Evolutionary conservation across 768 basidiomycete species (phyloP).

Genomic region (Boletus huronensis): DNA sequence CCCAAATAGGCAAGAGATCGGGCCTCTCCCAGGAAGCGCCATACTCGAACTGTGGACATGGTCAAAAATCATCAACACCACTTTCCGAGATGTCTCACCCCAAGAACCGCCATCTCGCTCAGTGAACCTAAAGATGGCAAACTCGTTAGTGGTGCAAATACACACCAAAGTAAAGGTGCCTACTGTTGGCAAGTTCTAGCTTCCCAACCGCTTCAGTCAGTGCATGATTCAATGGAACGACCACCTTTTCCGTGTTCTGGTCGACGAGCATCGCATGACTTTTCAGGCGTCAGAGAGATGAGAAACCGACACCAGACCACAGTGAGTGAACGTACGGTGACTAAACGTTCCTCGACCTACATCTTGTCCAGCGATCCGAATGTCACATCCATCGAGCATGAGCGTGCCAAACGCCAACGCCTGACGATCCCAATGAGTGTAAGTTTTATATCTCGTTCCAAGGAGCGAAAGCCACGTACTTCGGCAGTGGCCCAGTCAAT

Average conservation of each 20-base stretch:
- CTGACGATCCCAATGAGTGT: conserved; percentile 33
- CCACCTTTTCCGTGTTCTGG: conserved; percentile 74
- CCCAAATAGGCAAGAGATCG: conserved; percentile 82
- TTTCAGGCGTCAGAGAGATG: not conserved
- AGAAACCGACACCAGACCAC: not conserved
- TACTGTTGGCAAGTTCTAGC: conserved; percentile 86
- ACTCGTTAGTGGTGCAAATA: not conserved
- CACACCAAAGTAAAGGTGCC: conserved; percentile 17
- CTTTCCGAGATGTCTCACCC: conserved; percentile 44
- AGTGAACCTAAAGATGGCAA: conserved; percentile 57
- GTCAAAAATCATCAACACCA: not conserved
- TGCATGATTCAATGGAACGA: conserved; percentile 77
- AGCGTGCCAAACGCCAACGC: conserved; percentile 87
- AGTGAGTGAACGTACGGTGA: conserved; percentile 42
- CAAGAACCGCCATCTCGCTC: conserved; percentile 87
- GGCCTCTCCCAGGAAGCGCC: conserved; percentile 89
- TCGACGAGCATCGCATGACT: conserved; percentile 84
- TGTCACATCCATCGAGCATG: conserved; percentile 75
- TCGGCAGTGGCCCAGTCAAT: conserved; percentile 92
- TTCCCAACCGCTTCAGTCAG: conserved; percentile 54
- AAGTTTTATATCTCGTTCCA: not conserved
- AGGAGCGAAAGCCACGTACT: conserved; percentile 35
- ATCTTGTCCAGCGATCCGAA: conserved; percentile 91
- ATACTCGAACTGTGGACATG: conserved; percentile 78
- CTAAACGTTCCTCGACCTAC: conserved; percentile 90